Base-by-base conservation (phyloP, 164 flowering plant genomes). In the Nymphaea thermarum region DNA sequence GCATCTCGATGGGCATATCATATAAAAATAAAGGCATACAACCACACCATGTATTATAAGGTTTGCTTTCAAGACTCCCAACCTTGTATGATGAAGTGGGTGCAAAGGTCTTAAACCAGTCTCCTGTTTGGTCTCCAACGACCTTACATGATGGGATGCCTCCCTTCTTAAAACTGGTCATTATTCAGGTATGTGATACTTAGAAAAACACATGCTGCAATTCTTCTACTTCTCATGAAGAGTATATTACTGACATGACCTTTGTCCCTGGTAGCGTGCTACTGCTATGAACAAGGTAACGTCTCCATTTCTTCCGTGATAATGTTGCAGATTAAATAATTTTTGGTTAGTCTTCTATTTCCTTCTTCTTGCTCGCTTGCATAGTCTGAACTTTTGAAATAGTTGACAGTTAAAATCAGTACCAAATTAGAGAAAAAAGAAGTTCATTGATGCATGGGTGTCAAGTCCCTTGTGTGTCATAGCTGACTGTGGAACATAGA, bases 181-280 rank as follows among this genome's bases (percentile, higher is more conserved):
- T n/a, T n/a, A 5, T n/a, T n/a, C 68, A 90, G 96, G 93, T 88
- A 11, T 91, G 97, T 93, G 97, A 91, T 76, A 91, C 97, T 41
- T 79, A 96, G 57, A 90, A 87, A 71, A 96, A 83, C 11, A 75
- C 90, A 45, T 86, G 90, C 71, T 86, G 85, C 73, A 82, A 80
- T 67, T 62, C 87, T 41, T 91, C 85, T 74, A 61, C 75, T 67
- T 85, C 80, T 57, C 97, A 91, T 75, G 90, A 83, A 70, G 97
- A 91, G 16, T 91, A 83, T 73, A 78, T 91, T 69, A 86, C 97
- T 43, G 97, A 89, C 68, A 83, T 91, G 82, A 84, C 87, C 43
- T 91, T 84, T 80, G 86, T 82, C 14, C 63, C 91, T 66, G 86
- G 86, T 71, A 80, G 90, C 17, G 81, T 73, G 84, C 84, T 80